Evolutionary conservation across 1,284 basidiomycete genomes (phyloP), one percentile per base, ranked within the genome.

Genomic region (Flammula alnicola): DNA sequence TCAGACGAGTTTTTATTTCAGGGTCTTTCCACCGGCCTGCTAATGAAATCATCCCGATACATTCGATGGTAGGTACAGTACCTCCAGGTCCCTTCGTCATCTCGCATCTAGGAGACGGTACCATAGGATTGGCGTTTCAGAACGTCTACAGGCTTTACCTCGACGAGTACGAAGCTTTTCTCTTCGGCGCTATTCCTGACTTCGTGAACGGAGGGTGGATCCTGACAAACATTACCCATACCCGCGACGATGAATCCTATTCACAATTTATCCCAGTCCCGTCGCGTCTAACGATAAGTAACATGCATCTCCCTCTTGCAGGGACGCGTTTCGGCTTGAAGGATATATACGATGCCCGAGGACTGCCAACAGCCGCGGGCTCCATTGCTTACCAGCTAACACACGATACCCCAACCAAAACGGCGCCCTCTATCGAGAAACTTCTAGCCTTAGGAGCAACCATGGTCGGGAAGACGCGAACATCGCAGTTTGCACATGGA

Each of bases 401-500:
- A 5, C 65, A 74, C 33, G 63, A 69, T 1, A 53, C 63, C 4
- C 65, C 70, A 44, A 61, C 60, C 31, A 52, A 39, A 11, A 78
- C 75, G 0, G 72, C 74, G 6, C 69, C 74, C 4, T 73, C 77
- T 1, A 63, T 82, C 20, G 68, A 75, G 54, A 69, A 69, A 10
- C 70, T 82, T 7, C 61, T 80, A 36, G 68, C 71, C 44, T 69
- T 75, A 43, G 80, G 80, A 11, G 76, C 77, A 12, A 64, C 76
- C 11, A 67, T 80, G 50, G 69, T 83, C 4, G 79, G 78, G 26
- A 79, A 78, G 56, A 76, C 77, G 3, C 79, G 78, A 52, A 78
- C 77, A 3, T 78, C 77, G 8, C 78, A 80, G 56, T 83, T 83
- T 53, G 79, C 80, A 9, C 80, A 80, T 52, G 79, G 78, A 4